Evolutionary conservation across 1,284 basidiomycete species (phyloP).

Genomic region (Tylopilus sp.): DNA sequence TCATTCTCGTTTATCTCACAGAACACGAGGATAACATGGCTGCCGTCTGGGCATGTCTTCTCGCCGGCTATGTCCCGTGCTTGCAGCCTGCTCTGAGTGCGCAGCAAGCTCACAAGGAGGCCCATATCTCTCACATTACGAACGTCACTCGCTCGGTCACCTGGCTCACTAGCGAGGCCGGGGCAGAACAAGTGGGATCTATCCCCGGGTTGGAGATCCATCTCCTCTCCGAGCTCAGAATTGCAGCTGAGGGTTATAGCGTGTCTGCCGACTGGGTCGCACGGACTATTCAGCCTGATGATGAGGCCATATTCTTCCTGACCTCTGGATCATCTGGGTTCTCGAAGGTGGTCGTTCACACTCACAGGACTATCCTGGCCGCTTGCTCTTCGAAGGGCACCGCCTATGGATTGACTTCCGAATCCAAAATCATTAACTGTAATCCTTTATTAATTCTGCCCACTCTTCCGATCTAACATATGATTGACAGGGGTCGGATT

Average conservation of each 20-base stretch:
- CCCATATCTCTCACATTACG: slow-evolving; percentile 31
- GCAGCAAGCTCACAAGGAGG: slow-evolving; percentile 35
- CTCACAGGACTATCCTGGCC: slow-evolving; percentile 25
- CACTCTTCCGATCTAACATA: neutral
- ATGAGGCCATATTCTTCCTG: slow-evolving; percentile 29
- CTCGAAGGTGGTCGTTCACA: slow-evolving; percentile 31
- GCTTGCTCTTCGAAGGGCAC: slow-evolving; percentile 28
- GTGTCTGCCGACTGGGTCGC: slow-evolving; percentile 15
- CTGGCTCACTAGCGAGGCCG: slow-evolving; percentile 33
- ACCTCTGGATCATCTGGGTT: slow-evolving; percentile 31
- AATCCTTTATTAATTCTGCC: slow-evolving; percentile 1
- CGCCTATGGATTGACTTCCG: slow-evolving; percentile 25
- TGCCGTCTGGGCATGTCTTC: slow-evolving; percentile 33
- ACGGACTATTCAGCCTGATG: slow-evolving; percentile 25
- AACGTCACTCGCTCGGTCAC: slow-evolving; percentile 29
- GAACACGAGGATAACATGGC: slow-evolving; percentile 37
- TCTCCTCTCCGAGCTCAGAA: slow-evolving; percentile 26
- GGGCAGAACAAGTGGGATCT: slow-evolving; percentile 31
- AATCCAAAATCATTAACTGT: slow-evolving; percentile 34
- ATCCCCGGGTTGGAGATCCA: slow-evolving; percentile 31
- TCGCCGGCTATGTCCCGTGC: slow-evolving; percentile 32
- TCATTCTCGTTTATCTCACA: slow-evolving; percentile 32
- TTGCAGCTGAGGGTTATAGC: slow-evolving; percentile 16
- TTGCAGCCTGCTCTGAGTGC: slow-evolving; percentile 35
- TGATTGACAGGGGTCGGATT: slow-evolving; percentile 37